Evolutionary conservation across 2,329 filamentous ascomycete genomes (phyloP), one percentile per base, ranked within the genome.

Genomic region (Lachnellula cervina): DNA sequence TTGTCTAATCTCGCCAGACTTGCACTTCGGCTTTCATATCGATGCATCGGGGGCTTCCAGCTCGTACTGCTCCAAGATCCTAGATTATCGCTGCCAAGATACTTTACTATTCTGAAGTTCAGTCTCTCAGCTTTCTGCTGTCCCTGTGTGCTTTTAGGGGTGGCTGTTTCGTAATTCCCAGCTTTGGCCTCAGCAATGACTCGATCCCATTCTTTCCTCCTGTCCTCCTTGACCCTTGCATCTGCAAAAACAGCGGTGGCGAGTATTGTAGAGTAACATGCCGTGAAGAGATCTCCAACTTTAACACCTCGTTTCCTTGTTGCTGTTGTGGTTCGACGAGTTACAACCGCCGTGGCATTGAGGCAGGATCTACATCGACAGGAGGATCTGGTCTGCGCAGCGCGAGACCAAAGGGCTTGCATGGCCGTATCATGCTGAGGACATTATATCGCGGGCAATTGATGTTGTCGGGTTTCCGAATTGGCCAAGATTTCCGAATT

Each of bases 331-430:
- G 77, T 70, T 66, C 77, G 78, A 55, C 79, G 77, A 57, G 77
- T 73, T 58, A 82, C 64, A n/a, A 58, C 58, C 57, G 75, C 74
- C 55, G 78, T 68, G 51, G 74, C 73, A 54, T 79, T 77, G 52
- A 81, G 71, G 72, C 84, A 88, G 66, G 81, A 76, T 63, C 80
- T 76, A 73, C 84, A 88, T 71, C 78, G 79, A 73, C 83, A 87
- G 65, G 80, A 77, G 61, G 71, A 71, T 71, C 80, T 81, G 73
- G 78, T 78, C 77, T 80, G 81, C 66, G 80, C 77, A 73, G 82
- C 81, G 74, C 84, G 81, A 71, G 82, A 84, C 84, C 85, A 87
- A 63, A 89, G 70, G 61, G 79, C 77, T 72, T 82, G 82, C 88
- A 90, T 91, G 67, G 69, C 74, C 60, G 51, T 59, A 57, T 52